phyloP scores from a whole-genome alignment of 2,329 filamentous ascomycete genomes.

The Apiospora rasikravindrae region DNA sequence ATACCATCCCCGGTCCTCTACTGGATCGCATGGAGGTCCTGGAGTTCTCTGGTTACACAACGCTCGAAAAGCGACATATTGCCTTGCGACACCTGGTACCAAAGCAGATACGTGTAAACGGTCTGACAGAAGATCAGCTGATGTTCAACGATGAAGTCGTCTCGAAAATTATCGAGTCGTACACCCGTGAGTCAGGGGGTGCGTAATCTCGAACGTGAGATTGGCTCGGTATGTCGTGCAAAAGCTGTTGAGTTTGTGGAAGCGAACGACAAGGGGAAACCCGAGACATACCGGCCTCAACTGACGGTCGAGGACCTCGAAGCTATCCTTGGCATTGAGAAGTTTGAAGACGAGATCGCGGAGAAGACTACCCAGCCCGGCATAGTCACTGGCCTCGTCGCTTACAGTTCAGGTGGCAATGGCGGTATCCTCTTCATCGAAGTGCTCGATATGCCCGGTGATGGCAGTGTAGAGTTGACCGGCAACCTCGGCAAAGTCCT shows the following conservation, averaged over 20 bases:
- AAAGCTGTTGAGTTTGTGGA: slow-evolving; percentile 97
- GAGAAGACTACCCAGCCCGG: slow-evolving; percentile 84
- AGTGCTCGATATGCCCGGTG: slow-evolving; percentile 95
- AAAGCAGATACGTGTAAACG: slow-evolving; percentile 92
- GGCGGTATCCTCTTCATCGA: slow-evolving; percentile 98
- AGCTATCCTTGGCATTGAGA: slow-evolving; percentile 88
- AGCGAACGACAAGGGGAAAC: slow-evolving; percentile 74
- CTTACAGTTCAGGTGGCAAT: slow-evolving; percentile 90
- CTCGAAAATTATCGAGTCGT: slow-evolving; percentile 93
- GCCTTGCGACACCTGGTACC: slow-evolving; percentile 92
- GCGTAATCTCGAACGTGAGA: slow-evolving; percentile 92
- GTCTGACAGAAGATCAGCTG: slow-evolving; percentile 77
- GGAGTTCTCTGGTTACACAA: slow-evolving; percentile 91
- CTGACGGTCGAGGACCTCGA: slow-evolving; percentile 84
- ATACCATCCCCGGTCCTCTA: slow-evolving; percentile 92
- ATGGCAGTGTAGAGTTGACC: slow-evolving; percentile 89
- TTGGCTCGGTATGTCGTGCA: slow-evolving; percentile 90
- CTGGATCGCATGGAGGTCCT: slow-evolving; percentile 98
- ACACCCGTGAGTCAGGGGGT: slow-evolving; percentile 97
- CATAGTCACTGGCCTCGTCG: slow-evolving; percentile 94
- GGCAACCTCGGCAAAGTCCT: slow-evolving; percentile 96
- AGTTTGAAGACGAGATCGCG: slow-evolving; percentile 93
- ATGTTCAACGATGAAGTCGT: slow-evolving; percentile 81
- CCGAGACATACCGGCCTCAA: slow-evolving; percentile 73
- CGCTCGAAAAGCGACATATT: slow-evolving; percentile 95